phyloP scores from a whole-genome alignment of 225 moss, liverwort and hornwort genomes.

The Ulota crispa region DNA sequence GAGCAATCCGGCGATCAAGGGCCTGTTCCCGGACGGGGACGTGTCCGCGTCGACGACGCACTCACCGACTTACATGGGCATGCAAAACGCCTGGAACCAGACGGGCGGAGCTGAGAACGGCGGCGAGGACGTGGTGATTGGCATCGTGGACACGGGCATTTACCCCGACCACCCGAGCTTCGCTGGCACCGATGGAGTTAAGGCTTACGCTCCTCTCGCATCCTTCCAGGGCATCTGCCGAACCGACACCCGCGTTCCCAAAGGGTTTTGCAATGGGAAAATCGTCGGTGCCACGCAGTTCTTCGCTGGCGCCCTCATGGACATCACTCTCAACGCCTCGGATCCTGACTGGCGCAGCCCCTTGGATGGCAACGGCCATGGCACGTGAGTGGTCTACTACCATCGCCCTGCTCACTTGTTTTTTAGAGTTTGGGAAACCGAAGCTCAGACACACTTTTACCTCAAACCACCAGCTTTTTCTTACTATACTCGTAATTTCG shows the following conservation, averaged over 20 bases:
- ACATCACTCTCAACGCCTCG: slow-evolving; percentile 14
- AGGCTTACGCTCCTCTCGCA: slow-evolving; percentile 22
- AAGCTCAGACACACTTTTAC: neutral
- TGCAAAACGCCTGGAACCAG: slow-evolving; percentile 47
- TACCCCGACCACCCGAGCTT: slow-evolving; percentile 62
- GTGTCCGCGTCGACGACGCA: slow-evolving; percentile 36
- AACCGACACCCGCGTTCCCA: slow-evolving; percentile 26
- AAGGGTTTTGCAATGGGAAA: slow-evolving; percentile 56
- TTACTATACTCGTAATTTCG: no score
- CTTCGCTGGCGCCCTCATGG: slow-evolving; percentile 17
- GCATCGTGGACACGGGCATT: slow-evolving; percentile 51
- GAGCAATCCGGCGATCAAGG: slow-evolving; percentile 12
- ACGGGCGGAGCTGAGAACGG: slow-evolving; percentile 37
- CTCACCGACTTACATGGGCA: slow-evolving; percentile 40
- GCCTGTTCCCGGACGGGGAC: neutral
- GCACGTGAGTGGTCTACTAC: slow-evolving; percentile 48
- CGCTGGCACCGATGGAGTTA: slow-evolving; percentile 29
- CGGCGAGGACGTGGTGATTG: slow-evolving; percentile 51
- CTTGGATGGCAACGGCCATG: slow-evolving; percentile 52
- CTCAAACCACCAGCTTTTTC: no score
- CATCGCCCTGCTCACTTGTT: neutral
- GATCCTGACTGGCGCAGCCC: slow-evolving; percentile 43
- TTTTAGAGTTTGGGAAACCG: neutral
- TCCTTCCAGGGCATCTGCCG: slow-evolving; percentile 30
- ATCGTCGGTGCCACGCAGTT: slow-evolving; percentile 43